Evolutionary conservation across 192 early-diverging fungal genomes (phyloP).

Genomic region (Rhizoclosmatium sp.): DNA sequence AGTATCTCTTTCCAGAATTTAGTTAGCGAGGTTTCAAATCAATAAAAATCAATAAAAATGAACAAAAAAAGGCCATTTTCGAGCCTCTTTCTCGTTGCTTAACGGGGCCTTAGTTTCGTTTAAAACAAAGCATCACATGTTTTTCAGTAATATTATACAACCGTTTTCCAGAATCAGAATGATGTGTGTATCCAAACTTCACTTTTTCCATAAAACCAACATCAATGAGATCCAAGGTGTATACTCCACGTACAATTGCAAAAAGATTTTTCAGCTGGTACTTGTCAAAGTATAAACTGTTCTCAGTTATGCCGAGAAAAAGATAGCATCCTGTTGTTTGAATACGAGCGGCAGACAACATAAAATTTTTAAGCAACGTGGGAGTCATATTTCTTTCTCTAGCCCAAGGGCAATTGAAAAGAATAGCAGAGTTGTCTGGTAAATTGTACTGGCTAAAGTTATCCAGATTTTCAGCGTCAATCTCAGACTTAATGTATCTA

Average conservation of each 20-base stretch:
- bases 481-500: neutral
- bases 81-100: too few species aligned
- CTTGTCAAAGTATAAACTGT: neutral
- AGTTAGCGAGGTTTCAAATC: too few species aligned
- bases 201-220: neutral
- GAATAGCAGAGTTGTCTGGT: neutral
- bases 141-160: neutral
- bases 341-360: neutral
- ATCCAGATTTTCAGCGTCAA: neutral
- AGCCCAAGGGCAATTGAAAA: constrained; percentile 16
- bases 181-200: neutral
- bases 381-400: neutral
- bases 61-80: too few species aligned
- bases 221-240: neutral
- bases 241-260: neutral
- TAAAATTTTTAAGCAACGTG: neutral
- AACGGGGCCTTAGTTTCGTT: neutral
- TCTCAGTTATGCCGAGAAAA: neutral
- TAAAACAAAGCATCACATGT: constrained; percentile 9
- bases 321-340: neutral
- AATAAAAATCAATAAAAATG: too few species aligned
- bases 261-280: neutral
- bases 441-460: neutral
- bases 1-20: too few species aligned
- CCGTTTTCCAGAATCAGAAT: neutral